phyloP scores from a whole-genome alignment of 345 rosid species.

The Cardamine chenopodiifolia region DNA sequence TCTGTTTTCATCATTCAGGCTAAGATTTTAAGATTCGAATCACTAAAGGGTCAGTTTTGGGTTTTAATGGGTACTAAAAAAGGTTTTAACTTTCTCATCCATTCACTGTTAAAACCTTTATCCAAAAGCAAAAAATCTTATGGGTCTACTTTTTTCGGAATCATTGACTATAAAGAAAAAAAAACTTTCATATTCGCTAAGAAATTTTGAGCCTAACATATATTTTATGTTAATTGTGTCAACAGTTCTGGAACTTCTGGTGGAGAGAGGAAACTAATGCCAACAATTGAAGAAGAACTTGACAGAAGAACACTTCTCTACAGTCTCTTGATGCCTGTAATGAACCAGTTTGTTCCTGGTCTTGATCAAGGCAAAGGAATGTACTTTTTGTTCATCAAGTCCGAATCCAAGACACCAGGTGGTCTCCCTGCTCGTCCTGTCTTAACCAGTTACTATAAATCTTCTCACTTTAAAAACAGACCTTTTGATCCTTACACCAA shows the following conservation, averaged over 20 bases:
- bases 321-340: slow-evolving; percentile 76
- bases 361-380: slow-evolving; percentile 81
- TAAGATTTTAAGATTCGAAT: slow-evolving; percentile 7
- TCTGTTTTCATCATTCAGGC: slow-evolving; percentile 26
- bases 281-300: slow-evolving; percentile 74
- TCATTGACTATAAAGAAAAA: background rate
- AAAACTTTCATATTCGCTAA: background rate
- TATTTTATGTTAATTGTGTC: slow-evolving; percentile 27
- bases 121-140: background rate
- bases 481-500: slow-evolving; percentile 72
- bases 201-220: background rate
- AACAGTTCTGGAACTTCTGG: slow-evolving; percentile 97
- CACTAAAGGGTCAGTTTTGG: background rate
- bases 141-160: slow-evolving; percentile 20
- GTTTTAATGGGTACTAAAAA: slow-evolving; percentile 20
- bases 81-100: slow-evolving; percentile 29
- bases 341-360: slow-evolving; percentile 69
- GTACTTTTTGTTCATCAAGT: slow-evolving; percentile 74
- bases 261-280: slow-evolving; percentile 80
- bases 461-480: slow-evolving; percentile 64
- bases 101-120: slow-evolving; percentile 41
- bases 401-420: slow-evolving; percentile 70
- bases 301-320: slow-evolving; percentile 65
- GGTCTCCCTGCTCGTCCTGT: slow-evolving; percentile 78
- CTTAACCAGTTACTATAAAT: slow-evolving; percentile 75